Evolutionary conservation across 192 early-diverging fungal species (phyloP), one percentile per base, ranked within the genome.

Genomic region (Entomortierella parvispora): DNA sequence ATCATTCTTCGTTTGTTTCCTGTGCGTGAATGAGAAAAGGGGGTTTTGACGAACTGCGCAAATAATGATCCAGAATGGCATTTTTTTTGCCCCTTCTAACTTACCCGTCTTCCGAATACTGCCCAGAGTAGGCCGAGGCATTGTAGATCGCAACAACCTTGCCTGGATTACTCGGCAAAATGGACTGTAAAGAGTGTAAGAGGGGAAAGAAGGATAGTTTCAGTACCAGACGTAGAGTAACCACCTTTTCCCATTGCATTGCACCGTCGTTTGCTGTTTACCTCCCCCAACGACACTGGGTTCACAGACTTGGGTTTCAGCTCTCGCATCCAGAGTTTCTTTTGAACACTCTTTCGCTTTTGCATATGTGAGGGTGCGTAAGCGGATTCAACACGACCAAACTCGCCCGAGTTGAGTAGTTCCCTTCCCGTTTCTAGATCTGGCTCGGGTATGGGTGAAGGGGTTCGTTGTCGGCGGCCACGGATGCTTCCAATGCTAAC

Each of bases 61-160:
- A 11, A 15, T 12, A 9, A 9, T 40, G 37, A 12, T 40, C 37
- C 37, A 9, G 37, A 12, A 40, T 40, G 37, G 37, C 5, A 40
- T 40, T 40, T 40, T 40, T 40, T 40, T 12, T 12, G 12, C 12
- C 7, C 12, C 37, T 9, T 17, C 5, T 34, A 18, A 44, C 69
- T 51, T 77, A 82, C 55, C 83, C 87, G 57, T 83, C 83, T 8
- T 62, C 55, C 42, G 87, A 86, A 62, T 84, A 90, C 64, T 86
- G 81, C 4, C 87, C 86, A 42, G 75, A 84, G 64, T 88, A 90
- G 15, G 82, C 82, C 3, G 74, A 54, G 9, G 66, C 57, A 3
- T 45, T 26, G 58, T 81, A 86, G 1, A 44, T 46, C 26, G 57
- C 76, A 17, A 87, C 34, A 5, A 83, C 71, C 29, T 62, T 67